These are phyloP conservation scores for Nymphaea colorata DNA, from an alignment of 164 flowering plant genomes.

Conservation along the genomic window DNA sequence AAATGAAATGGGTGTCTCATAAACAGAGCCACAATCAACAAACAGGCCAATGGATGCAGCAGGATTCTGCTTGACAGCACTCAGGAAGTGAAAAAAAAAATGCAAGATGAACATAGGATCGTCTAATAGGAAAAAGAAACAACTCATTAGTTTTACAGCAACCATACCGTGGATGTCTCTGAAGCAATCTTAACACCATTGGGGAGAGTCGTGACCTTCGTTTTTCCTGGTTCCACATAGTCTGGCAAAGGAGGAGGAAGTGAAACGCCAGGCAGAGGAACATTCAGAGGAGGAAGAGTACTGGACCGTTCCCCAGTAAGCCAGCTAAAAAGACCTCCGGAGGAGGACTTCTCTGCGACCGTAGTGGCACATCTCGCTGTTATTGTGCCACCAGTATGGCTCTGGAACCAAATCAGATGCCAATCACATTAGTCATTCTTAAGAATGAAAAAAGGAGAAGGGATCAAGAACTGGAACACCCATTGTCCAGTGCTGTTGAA, in stretches of 20 bases:
- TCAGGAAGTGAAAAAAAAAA: neutral
- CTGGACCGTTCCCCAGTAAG: constrained; percentile 43
- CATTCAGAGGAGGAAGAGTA: constrained; percentile 46
- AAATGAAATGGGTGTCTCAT: constrained; percentile 47
- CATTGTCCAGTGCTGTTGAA: neutral
- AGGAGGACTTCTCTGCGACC: constrained; percentile 28
- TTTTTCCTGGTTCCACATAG: constrained; percentile 59
- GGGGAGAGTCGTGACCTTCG: constrained; percentile 69
- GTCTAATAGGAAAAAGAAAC: too few species aligned
- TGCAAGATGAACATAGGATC: neutral
- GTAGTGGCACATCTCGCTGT: constrained; percentile 48
- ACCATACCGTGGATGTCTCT: constrained; percentile 55
- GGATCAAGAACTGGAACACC: neutral
- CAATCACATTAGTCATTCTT: neutral
- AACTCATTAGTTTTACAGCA: neutral
- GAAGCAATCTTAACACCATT: constrained; percentile 90
- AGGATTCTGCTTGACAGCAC: constrained; percentile 39
- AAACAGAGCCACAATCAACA: constrained; percentile 72
- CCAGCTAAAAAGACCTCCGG: constrained; percentile 71
- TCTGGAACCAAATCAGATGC: constrained; percentile 17
- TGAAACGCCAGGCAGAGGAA: constrained; percentile 51
- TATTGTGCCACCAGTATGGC: constrained; percentile 12
- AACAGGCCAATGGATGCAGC: constrained; percentile 76
- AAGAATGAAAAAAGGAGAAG: neutral
- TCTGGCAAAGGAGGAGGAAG: constrained; percentile 74